Conservation (phyloP, 805 yeast genomes). For the Lipomyces sp. region DNA sequence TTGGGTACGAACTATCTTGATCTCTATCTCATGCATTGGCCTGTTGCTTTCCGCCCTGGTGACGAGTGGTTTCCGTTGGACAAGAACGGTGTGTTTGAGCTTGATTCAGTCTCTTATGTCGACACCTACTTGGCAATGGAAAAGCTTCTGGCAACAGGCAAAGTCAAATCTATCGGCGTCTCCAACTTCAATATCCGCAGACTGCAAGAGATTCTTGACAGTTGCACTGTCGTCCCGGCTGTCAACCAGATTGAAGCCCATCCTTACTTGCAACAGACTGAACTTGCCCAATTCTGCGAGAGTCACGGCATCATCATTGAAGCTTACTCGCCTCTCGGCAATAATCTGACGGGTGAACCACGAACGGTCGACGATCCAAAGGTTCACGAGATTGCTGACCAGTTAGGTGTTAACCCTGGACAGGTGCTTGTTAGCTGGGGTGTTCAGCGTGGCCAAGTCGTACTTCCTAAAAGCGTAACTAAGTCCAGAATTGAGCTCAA, state of each 20-base stretch:
- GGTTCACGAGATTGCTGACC: slow-evolving; percentile 61
- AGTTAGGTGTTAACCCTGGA: slow-evolving; percentile 55
- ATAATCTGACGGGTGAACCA: slow-evolving; percentile 46
- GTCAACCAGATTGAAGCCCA: slow-evolving; percentile 79
- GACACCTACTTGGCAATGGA: slow-evolving; percentile 70
- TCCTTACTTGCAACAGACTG: slow-evolving; percentile 69
- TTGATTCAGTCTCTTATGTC: slow-evolving; percentile 49
- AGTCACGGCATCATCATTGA: slow-evolving; percentile 61
- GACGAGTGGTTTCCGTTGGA: slow-evolving; percentile 46
- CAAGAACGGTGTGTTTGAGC: slow-evolving; percentile 50
- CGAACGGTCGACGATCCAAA: slow-evolving; percentile 28
- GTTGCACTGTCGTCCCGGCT: slow-evolving; percentile 63
- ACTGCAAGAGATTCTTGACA: slow-evolving; percentile 55
- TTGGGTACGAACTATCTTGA: slow-evolving; percentile 78
- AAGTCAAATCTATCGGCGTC: slow-evolving; percentile 73
- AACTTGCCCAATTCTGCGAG: slow-evolving; percentile 58
- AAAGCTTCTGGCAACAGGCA: slow-evolving; percentile 55
- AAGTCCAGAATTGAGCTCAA: slow-evolving; percentile 60
- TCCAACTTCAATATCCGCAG: slow-evolving; percentile 68
- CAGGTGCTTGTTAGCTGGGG: slow-evolving; percentile 64
- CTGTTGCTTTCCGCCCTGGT: slow-evolving; percentile 56
- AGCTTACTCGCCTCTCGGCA: slow-evolving; percentile 82
- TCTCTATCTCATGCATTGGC: slow-evolving; percentile 82
- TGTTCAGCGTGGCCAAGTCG: slow-evolving; percentile 36
- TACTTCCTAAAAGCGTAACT: slow-evolving; percentile 55